Conservation (phyloP, 2,329 filamentous ascomycete species). For the Pseudocercospora ulei region DNA sequence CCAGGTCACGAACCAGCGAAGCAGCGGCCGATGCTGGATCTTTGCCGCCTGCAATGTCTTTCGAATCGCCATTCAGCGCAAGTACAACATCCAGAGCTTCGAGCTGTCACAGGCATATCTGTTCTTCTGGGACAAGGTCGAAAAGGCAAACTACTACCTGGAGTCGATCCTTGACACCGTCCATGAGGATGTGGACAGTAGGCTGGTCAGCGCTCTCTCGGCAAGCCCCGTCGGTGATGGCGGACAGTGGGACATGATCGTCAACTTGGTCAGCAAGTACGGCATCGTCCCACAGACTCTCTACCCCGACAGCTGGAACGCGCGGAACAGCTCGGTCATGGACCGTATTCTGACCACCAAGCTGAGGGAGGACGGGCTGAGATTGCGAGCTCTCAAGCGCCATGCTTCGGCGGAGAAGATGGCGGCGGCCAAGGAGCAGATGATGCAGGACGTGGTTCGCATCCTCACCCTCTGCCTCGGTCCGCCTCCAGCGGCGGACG, state of each 20-base stretch:
- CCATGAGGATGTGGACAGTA: slow-evolving; percentile 58
- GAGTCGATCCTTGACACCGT: slow-evolving; percentile 72
- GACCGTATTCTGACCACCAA: slow-evolving; percentile 71
- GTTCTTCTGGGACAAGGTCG: slow-evolving; percentile 90
- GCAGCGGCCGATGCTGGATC: slow-evolving; percentile 79
- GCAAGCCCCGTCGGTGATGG: slow-evolving; percentile 64
- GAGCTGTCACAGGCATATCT: slow-evolving; percentile 82
- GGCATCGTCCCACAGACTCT: slow-evolving; percentile 68
- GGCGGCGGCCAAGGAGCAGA: slow-evolving; percentile 54
- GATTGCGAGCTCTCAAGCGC: slow-evolving; percentile 51
- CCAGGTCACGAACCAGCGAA: slow-evolving; percentile 69
- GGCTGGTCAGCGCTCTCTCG: slow-evolving; percentile 62
- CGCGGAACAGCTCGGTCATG: slow-evolving; percentile 59
- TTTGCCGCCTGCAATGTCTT: slow-evolving; percentile 90
- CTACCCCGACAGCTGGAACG: slow-evolving; percentile 75
- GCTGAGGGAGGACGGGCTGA: slow-evolving; percentile 73
- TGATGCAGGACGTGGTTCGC: slow-evolving; percentile 69
- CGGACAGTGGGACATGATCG: slow-evolving; percentile 88
- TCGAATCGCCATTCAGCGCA: slow-evolving; percentile 77
- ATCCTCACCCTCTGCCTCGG: slow-evolving; percentile 77
- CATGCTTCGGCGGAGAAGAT: slow-evolving; percentile 35
- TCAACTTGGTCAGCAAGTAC: slow-evolving; percentile 76
- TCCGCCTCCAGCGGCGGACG: slow-evolving; percentile 59
- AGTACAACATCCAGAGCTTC: slow-evolving; percentile 65
- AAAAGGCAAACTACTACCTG: slow-evolving; percentile 83